Evolutionary conservation across 441 rosid genomes (phyloP), one percentile per base, ranked within the genome.

Genomic region (California macrophylla): DNA sequence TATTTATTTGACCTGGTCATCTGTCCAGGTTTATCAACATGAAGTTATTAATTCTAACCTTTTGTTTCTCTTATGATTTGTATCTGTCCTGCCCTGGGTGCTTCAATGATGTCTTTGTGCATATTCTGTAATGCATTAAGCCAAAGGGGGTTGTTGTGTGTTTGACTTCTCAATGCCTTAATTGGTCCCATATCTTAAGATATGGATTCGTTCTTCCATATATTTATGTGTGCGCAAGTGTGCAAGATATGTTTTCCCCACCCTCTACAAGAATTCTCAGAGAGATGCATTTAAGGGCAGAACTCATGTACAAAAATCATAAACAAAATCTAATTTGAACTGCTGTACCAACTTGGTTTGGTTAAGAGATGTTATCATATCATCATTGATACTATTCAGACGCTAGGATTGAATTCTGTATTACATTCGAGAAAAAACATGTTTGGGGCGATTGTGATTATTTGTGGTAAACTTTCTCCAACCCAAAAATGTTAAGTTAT

Each of bases 1-100:
- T 75, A 20, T 13, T 61, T 62, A 69, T 50, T 72, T n/a, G 13
- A 9, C n/a, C 58, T 66, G 54, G 67, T 45, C 56, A 4, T 69
- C 23, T 74, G 23, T 66, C 12, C 58, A 61, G 16, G 52, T 62
- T 62, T n/a, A 20, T 29, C 21, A 4, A 3, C 64, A 58, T 58
- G 64, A 25, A 58, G 20, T 25, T 0, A 25, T 58, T 58, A 12
- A 13, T 47, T 1, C 54, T 7, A 34, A 34, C 9, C 40, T 66
- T 12, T 63, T 60, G 47, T 10, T 28, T 3, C 24, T 8, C 23
- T 18, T 58, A 12, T 60, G 26, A 52, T 66, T 54, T 9, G 7
- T n/a, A n/a, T 16, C 16, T 62, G 9, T 23, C 29, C 4, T 6
- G 2, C 68, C 2, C 7, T 6, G 47, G 25, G 32, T 34, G 4